Evolutionary conservation across 2,329 filamentous ascomycete genomes (phyloP).

Genomic region (Phyllosticta citribraziliensis): DNA sequence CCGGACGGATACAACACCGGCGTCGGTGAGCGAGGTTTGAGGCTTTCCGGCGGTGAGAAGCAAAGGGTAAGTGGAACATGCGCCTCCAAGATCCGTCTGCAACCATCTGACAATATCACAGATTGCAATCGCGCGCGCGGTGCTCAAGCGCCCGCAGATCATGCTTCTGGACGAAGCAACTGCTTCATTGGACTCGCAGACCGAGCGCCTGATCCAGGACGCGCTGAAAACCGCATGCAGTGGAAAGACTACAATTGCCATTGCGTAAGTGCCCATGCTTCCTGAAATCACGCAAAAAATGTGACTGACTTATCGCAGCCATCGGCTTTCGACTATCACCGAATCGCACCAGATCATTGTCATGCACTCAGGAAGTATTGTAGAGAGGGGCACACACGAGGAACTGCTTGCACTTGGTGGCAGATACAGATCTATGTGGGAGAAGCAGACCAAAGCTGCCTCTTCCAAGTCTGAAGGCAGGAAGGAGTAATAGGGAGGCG

Average conservation of each 20-base stretch:
- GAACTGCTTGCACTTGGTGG: slow-evolving; percentile 11
- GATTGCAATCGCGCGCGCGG: slow-evolving; percentile 46
- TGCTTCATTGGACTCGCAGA: slow-evolving; percentile 49
- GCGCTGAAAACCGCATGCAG: slow-evolving; percentile 24
- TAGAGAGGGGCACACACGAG: slow-evolving; percentile 14
- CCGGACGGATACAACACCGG: slow-evolving; percentile 16
- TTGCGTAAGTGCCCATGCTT: slow-evolving; percentile 16
- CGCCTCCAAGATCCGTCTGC: neutral
- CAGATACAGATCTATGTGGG: slow-evolving; percentile 14
- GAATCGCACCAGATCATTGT: slow-evolving; percentile 13
- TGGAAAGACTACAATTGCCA: slow-evolving; percentile 27
- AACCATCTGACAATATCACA: neutral
- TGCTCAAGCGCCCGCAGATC: slow-evolving; percentile 48
- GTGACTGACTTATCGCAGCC: neutral
- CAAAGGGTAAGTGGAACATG: slow-evolving; percentile 37
- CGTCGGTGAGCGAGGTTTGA: slow-evolving; percentile 14
- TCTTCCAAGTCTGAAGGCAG: too few species aligned
- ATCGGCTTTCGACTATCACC: slow-evolving; percentile 13
- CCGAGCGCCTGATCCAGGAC: slow-evolving; percentile 45
- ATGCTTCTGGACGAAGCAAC: slow-evolving; percentile 55
- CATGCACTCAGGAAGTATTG: slow-evolving; percentile 13
- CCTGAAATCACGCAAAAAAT: neutral
- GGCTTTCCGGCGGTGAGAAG: slow-evolving; percentile 50
- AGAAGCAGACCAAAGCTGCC: slow-evolving; percentile 12
- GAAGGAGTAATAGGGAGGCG: too few species aligned